Percentiles rank a stretch among this genome's conserved stretches.
These are phyloP conservation scores for Mallotus japonicus DNA, from an alignment of 441 rosid species.

Conservation along the genomic window DNA sequence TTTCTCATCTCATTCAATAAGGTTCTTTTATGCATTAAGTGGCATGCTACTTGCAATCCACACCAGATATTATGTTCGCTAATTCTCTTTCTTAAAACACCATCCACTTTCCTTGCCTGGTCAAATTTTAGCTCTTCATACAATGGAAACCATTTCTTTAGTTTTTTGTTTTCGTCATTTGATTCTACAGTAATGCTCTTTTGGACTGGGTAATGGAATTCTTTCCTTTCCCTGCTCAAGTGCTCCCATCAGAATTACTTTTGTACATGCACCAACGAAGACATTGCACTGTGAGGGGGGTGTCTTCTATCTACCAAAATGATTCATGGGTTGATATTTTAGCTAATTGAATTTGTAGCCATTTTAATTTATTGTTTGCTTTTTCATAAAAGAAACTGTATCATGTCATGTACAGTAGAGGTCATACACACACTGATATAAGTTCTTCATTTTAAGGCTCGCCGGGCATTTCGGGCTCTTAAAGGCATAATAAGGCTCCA, in stretches of 20 bases:
- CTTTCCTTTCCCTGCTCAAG: background rate
- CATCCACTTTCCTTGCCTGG: background rate
- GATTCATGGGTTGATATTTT: background rate
- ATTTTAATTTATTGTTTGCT: slow-evolving; percentile 2
- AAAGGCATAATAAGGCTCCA: slow-evolving; percentile 86
- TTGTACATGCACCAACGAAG: background rate
- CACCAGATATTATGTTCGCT: background rate
- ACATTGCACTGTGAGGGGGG: too few species aligned
- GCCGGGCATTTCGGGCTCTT: slow-evolving; percentile 60
- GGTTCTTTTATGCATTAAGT: background rate
- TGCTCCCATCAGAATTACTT: background rate
- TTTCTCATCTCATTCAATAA: slow-evolving; percentile 1
- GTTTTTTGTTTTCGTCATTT: background rate
- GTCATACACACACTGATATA: slow-evolving; percentile 30
- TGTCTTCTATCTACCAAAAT: background rate
- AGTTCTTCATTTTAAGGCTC: slow-evolving; percentile 50
- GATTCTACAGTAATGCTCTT: background rate
- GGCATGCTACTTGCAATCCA: background rate
- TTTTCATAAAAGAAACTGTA: background rate
- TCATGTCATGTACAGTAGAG: slow-evolving; percentile 13
- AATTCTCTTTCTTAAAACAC: background rate
- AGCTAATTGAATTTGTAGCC: background rate
- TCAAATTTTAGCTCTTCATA: background rate
- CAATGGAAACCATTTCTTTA: background rate
- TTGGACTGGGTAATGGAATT: background rate